Conservation (phyloP, 441 rosid species). For the Raphanus hybrid region DNA sequence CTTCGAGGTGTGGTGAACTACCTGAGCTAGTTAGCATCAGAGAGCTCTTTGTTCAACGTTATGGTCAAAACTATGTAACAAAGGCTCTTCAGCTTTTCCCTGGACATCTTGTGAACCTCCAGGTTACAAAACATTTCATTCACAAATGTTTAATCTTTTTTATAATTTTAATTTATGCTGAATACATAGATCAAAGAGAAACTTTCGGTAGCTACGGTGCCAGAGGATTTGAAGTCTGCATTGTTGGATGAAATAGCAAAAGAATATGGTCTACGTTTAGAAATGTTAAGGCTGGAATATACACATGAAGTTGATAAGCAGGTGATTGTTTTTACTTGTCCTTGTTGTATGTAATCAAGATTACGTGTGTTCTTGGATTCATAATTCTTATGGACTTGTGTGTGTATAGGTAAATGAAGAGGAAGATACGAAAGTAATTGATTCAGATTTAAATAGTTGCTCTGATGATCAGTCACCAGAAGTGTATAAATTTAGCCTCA, state of each 20-base stretch:
- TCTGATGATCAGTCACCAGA: conserved; percentile 12
- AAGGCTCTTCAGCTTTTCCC: conserved; percentile 62
- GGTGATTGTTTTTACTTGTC: not conserved
- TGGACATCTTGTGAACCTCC: conserved; percentile 70
- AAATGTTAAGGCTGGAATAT: conserved; percentile 63
- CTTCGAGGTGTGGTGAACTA: conserved; percentile 83
- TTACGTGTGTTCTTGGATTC: not conserved
- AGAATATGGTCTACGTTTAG: conserved; percentile 48
- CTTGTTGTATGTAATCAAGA: not conserved
- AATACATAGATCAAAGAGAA: conserved; percentile 60
- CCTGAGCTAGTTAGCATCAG: conserved; percentile 69
- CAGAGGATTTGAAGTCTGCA: conserved; percentile 57
- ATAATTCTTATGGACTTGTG: not conserved
- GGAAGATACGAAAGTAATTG: conserved; percentile 29
- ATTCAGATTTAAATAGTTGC: not conserved
- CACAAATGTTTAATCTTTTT: not conserved
- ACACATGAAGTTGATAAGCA: conserved; percentile 33
- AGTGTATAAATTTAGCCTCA: conserved; percentile 27
- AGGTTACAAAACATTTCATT: conserved; percentile 49
- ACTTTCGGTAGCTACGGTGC: conserved; percentile 48
- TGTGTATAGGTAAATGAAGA: conserved; percentile 29
- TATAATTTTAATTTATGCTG: not conserved
- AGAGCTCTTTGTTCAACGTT: conserved; percentile 74
- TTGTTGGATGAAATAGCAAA: conserved; percentile 61
- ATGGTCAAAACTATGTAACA: conserved; percentile 58